Conservation (phyloP, 495 filamentous ascomycete genomes). For the Letharia columbiana region DNA sequence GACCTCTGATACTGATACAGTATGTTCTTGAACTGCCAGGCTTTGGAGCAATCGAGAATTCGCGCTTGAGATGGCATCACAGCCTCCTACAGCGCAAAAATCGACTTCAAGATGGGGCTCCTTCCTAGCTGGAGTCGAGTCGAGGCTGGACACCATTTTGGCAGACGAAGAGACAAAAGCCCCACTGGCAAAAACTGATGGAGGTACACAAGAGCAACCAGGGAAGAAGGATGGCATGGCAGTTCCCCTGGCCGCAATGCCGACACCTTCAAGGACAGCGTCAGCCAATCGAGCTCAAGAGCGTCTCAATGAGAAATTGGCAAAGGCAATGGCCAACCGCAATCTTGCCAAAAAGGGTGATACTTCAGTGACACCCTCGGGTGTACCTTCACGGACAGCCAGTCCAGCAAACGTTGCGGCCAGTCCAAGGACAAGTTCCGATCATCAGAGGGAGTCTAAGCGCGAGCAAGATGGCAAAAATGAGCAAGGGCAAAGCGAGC, state of each 20-base stretch:
- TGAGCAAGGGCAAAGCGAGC: constrained; percentile 1
- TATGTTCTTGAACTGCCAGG: constrained; percentile 4
- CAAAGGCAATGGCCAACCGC: constrained; percentile 50
- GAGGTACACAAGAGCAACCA: constrained; percentile 27
- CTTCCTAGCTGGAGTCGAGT: constrained; percentile 88
- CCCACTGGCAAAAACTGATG: constrained; percentile 19
- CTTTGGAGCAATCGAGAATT: neutral
- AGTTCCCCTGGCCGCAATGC: constrained; percentile 24
- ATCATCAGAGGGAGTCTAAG: constrained; percentile 15
- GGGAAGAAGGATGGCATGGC: constrained; percentile 21
- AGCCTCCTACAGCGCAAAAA: constrained; percentile 20
- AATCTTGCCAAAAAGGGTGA: constrained; percentile 28
- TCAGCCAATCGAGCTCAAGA: constrained; percentile 59
- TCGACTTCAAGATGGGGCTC: constrained; percentile 60
- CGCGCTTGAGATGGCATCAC: constrained; percentile 22
- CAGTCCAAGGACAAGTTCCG: constrained; percentile 20
- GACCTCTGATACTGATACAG: neutral
- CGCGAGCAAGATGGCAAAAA: neutral
- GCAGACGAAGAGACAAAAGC: constrained; percentile 53
- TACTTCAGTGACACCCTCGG: constrained; percentile 26
- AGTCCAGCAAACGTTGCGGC: constrained; percentile 27
- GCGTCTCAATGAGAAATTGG: constrained; percentile 77
- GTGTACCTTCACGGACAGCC: constrained; percentile 29
- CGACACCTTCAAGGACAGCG: constrained; percentile 31
- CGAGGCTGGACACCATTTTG: constrained; percentile 82